Conservation (phyloP, 1,139 yeast species). For the Keqinozyma sinolaborantium region DNA sequence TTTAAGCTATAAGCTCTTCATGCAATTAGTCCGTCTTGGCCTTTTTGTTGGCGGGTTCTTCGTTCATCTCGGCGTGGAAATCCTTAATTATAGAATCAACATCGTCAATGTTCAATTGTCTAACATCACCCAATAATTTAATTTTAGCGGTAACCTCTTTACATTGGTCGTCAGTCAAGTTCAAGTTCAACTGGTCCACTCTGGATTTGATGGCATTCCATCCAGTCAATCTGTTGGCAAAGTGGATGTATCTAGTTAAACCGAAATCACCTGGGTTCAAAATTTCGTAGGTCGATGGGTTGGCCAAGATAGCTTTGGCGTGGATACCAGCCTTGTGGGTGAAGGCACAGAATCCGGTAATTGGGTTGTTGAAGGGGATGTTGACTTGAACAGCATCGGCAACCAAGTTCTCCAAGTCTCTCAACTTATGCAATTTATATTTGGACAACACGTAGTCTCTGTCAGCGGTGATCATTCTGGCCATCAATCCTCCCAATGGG, state of each 20-base stretch:
- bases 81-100: conserved; percentile 96
- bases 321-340: conserved; percentile 99
- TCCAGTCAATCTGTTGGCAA: conserved; percentile 96
- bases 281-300: conserved; percentile 97
- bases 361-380: conserved; percentile 97
- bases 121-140: conserved; percentile 90
- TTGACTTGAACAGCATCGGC: conserved; percentile 97
- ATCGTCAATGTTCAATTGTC: conserved; percentile 93
- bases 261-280: conserved; percentile 94
- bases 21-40: conserved; percentile 17
- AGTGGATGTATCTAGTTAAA: conserved; percentile 91
- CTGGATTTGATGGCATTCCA: conserved; percentile 99
- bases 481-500: conserved; percentile 97
- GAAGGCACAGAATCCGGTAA: conserved; percentile 98
- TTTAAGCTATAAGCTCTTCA: neutral
- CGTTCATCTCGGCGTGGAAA: conserved; percentile 63
- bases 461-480: conserved; percentile 98
- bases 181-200: conserved; percentile 93
- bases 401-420: conserved; percentile 93
- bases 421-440: conserved; percentile 91
- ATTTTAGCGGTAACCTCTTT: conserved; percentile 94
- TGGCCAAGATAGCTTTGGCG: conserved; percentile 97
- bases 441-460: conserved; percentile 93
- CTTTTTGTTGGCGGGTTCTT: conserved; percentile 34
- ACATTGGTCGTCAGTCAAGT: conserved; percentile 86